phyloP scores from a whole-genome alignment of 257 asterid species.

The Jasminum sambac region DNA sequence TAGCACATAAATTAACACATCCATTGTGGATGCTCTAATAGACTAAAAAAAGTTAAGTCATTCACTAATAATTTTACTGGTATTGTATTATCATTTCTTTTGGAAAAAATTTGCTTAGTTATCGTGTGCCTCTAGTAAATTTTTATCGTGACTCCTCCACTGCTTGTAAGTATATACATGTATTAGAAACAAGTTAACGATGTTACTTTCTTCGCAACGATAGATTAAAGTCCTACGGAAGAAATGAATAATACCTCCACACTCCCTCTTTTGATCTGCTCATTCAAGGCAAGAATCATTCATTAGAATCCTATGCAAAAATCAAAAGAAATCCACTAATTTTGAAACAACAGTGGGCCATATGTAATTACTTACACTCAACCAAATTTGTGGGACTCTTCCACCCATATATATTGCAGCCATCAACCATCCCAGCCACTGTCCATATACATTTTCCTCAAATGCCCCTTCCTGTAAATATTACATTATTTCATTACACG shows the following conservation, averaged over 20 bases:
- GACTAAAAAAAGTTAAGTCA: too few species aligned
- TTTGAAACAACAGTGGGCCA: neutral
- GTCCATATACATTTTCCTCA: constrained; percentile 33
- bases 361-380: constrained; percentile 35
- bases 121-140: too few species aligned
- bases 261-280: constrained; percentile 42
- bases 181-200: too few species aligned
- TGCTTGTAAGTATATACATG: too few species aligned
- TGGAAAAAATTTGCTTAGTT: too few species aligned
- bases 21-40: too few species aligned
- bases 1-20: too few species aligned
- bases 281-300: neutral
- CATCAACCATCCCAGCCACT: constrained; percentile 55
- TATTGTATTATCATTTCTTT: too few species aligned
- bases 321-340: neutral
- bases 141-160: too few species aligned
- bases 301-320: neutral
- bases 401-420: constrained; percentile 50
- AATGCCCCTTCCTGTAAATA: constrained; percentile 21
- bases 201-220: too few species aligned
- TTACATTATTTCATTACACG: neutral
- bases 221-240: too few species aligned
- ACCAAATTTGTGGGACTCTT: constrained; percentile 48
- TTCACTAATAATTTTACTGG: too few species aligned
- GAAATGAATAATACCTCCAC: constrained; percentile 34